Evolutionary conservation across 352 stramenopile genomes (phyloP), one percentile per base, ranked within the genome.

Genomic region (Globisporangium apiculatum): DNA sequence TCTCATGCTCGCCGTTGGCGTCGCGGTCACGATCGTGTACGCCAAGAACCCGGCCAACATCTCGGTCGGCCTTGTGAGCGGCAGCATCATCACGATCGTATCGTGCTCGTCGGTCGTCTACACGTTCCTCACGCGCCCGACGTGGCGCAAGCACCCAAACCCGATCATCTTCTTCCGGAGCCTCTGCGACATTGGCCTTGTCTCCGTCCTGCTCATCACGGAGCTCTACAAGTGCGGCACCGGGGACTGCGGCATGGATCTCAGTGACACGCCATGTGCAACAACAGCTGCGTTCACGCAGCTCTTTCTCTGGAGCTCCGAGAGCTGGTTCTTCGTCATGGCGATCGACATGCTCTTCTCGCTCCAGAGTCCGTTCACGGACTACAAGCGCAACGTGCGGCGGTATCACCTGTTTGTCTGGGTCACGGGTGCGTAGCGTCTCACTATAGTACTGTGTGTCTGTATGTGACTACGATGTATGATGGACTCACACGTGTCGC

Each of bases 261-360:
- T 89, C 18, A 69, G 56, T 31, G 64, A 63, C 11, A 60, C 72
- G 5, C 80, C 72, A 12, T 94, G 84, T 49, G 80, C 74, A 31
- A 66, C 72, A 10, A 89, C 79, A 8, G 85, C 85, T 18, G 85
- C 73, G 5, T 65, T 94, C 8, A 94, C 83, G 42, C 83, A 94
- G 71, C 87, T 94, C 60, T 93, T 93, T 55, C 66, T 94, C n/a
- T 91, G 84, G 77, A 83, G 72, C 12, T 92, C 85, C 9, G 85
- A 94, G 64, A 91, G 81, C 58, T 94, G 85, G 85, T 94, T 94
- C 60, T 90, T 91, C 54, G 82, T 94, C 57, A 94, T 94, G 85
- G 79, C 85, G 17, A 90, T 92, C 57, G 85, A 94, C 61, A 90
- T 94, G 81, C 65, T 89, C 42, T 87, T 75, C 45, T 91, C 81